phyloP scores from a whole-genome alignment of 495 filamentous ascomycete genomes.

The Oidiodendron maius region DNA sequence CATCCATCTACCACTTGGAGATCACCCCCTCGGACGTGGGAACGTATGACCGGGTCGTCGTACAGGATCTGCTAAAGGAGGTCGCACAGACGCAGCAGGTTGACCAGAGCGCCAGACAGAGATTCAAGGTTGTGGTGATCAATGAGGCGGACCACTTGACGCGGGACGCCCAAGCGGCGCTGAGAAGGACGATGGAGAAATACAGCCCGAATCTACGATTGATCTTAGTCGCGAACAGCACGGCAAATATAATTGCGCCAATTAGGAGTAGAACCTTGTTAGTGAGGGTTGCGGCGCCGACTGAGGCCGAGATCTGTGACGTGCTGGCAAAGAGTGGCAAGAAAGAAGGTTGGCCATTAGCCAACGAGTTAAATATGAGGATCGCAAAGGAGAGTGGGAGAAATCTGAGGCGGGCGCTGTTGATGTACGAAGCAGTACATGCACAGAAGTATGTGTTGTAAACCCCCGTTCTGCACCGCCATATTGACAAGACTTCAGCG shows the following conservation, averaged over 20 bases:
- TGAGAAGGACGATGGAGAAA: conserved; percentile 98
- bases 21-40: conserved; percentile 98
- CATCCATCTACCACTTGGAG: conserved; percentile 93
- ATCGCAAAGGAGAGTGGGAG: conserved; percentile 90
- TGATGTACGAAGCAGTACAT: conserved; percentile 96
- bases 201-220: conserved; percentile 90
- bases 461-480: background rate
- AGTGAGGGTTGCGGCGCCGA: conserved; percentile 87
- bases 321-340: conserved; percentile 70
- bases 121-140: conserved; percentile 98
- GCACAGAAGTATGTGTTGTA: conserved; percentile 74
- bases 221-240: conserved; percentile 89
- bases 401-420: conserved; percentile 80
- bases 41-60: conserved; percentile 87
- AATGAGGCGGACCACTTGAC: conserved; percentile 98
- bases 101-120: conserved; percentile 78
- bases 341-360: conserved; percentile 69
- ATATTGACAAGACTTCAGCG: no score
- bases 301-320: conserved; percentile 70
- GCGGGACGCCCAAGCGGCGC: conserved; percentile 89
- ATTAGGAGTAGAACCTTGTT: conserved; percentile 86
- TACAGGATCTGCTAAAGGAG: conserved; percentile 95
- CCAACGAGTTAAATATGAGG: conserved; percentile 64
- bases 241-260: conserved; percentile 94
- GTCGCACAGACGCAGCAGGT: conserved; percentile 98